Conservation (phyloP, 768 basidiomycete genomes). For the Serpula lacrymans region DNA sequence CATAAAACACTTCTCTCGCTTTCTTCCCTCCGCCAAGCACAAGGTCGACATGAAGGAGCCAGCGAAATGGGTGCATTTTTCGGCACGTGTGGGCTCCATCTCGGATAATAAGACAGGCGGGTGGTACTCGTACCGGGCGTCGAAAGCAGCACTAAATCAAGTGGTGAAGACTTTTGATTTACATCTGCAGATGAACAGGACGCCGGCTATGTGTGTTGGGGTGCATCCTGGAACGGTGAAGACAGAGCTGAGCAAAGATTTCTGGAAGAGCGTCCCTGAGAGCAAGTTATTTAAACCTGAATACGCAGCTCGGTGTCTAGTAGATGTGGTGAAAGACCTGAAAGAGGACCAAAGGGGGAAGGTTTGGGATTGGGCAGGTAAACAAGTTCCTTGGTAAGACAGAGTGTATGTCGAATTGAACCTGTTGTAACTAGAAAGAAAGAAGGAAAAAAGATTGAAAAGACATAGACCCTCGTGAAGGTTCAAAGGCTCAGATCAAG, state of each 20-base stretch:
- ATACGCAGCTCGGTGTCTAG: constrained; percentile 44
- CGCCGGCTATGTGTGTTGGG: constrained; percentile 49
- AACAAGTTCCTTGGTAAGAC: constrained; percentile 40
- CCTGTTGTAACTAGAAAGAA: background rate
- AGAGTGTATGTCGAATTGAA: too few species aligned
- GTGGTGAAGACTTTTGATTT: constrained; percentile 59
- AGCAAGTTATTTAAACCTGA: constrained; percentile 47
- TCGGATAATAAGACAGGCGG: constrained; percentile 56
- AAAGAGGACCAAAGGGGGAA: constrained; percentile 41
- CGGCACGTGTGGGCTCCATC: constrained; percentile 57
- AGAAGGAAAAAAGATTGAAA: constrained; percentile 7
- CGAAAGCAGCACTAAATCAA: constrained; percentile 63
- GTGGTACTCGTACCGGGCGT: constrained; percentile 62
- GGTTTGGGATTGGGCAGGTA: constrained; percentile 58
- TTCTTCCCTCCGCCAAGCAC: constrained; percentile 40
- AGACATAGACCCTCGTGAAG: background rate
- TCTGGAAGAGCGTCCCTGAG: constrained; percentile 40
- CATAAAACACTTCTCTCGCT: constrained; percentile 60
- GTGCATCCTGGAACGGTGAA: constrained; percentile 61
- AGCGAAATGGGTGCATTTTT: constrained; percentile 58
- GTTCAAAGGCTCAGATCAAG: constrained; percentile 31
- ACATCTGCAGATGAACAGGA: constrained; percentile 45
- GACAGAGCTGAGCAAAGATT: constrained; percentile 54
- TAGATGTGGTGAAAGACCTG: constrained; percentile 43
- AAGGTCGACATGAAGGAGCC: constrained; percentile 18